Base-by-base conservation (phyloP, 345 rosid species). In the Bruguiera gymnorhiza region DNA sequence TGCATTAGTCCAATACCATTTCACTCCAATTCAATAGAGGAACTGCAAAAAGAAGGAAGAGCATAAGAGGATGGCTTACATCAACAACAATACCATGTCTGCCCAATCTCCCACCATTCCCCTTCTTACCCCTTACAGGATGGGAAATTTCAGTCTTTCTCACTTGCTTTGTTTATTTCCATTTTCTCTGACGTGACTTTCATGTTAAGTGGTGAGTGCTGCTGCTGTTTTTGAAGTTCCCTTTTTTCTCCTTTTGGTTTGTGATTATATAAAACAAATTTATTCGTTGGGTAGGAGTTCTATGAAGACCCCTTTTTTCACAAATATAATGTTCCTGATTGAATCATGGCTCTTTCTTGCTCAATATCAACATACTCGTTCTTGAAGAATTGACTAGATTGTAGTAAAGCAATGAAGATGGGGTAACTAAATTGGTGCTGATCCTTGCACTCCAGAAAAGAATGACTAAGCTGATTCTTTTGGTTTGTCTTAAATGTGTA, bases 91-190 rank as follows among this genome's bases (percentile, higher is more conserved):
- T 11, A 62, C 6, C 23, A 62, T 62, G 65, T 34, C 65, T 34
- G 21, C 51, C 36, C 27, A 62, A 37, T 34, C 34, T 19, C 51
- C 51, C 51, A 21, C n/a, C 36, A 37, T n/a, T 39, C 77, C 81
- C 53, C 81, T 81, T 27, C 69, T 77, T 60, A 70, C 74, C 16
- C 79, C 81, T 23, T 74, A 76, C 69, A 54, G 70, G 34, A 70
- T 77, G 84, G 84, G 84, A 54, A 74, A 53, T 21, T 71, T 80
- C 70, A 30, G 68, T 68, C 76, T 74, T 70, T 73, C 58, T 54
- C 11, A 6, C 56, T 5, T 54, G 5, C 8, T 21, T 6, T 54
- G 58, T 54, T 4, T 7, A 8, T 54, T 21, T 21, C 9, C 3
- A 8, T 21, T 24, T 54, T 54, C 8, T 3, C 5, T 24, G 1